phyloP scores from a whole-genome alignment of 129 eudicot genomes.

The Cynara cardunculus region DNA sequence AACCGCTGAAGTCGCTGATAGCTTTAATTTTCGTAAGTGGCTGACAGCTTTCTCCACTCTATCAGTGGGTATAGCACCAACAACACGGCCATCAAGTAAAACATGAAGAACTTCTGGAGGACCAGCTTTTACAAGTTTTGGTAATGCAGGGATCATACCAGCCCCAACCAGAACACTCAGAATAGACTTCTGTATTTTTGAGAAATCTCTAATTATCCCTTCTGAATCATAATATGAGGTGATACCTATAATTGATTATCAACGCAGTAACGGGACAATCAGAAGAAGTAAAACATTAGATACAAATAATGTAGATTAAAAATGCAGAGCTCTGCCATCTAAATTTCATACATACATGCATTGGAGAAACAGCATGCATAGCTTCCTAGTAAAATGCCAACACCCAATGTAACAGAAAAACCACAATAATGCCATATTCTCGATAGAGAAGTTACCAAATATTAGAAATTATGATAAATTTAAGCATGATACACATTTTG shows the following conservation, averaged over 20 bases:
- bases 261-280: background rate
- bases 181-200: constrained; percentile 53
- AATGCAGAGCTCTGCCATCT: background rate
- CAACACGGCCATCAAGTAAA: constrained; percentile 81
- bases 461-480: background rate
- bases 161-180: constrained; percentile 51
- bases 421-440: background rate
- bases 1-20: constrained; percentile 56
- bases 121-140: constrained; percentile 76
- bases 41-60: constrained; percentile 56
- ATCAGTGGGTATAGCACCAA: constrained; percentile 69
- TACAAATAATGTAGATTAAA: background rate
- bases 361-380: too few relatives aligned
- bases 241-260: constrained; percentile 45
- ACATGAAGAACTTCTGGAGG: constrained; percentile 92
- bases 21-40: constrained; percentile 73
- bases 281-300: constrained; percentile 6
- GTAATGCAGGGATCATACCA: constrained; percentile 75
- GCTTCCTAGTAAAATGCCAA: background rate
- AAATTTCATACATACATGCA: too few relatives aligned
- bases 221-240: constrained; percentile 72
- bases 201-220: constrained; percentile 64
- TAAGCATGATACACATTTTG: background rate
- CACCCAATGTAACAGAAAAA: background rate
- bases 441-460: background rate